A percentile compares a stretch with the other conserved stretches of the same genome.
Conservation (phyloP, 352 stramenopile genomes). For the Pythium brassicae region DNA sequence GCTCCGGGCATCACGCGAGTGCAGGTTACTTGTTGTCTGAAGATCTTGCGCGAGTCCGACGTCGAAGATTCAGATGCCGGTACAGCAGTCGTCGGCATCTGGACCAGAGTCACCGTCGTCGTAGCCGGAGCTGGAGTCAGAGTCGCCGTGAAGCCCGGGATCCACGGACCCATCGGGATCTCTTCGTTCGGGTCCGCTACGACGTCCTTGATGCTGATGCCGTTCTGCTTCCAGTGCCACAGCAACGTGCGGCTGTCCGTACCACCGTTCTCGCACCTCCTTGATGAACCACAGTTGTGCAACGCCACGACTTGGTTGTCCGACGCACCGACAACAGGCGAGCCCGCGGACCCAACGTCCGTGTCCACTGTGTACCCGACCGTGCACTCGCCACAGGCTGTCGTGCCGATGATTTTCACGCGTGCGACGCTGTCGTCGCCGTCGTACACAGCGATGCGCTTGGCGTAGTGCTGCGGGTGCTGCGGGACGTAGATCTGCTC, state of each 20-base stretch:
- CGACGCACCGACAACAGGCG: conserved; percentile 24
- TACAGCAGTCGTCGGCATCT: no score
- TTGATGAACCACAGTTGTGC: conserved; percentile 28
- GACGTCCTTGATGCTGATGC: conserved; percentile 14
- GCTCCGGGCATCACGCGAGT: no score
- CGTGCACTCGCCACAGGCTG: conserved; percentile 24
- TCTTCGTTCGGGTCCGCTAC: conserved; percentile 19
- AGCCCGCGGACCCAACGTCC: conserved; percentile 30
- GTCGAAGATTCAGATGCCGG: no score
- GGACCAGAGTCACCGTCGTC: conserved; percentile 5
- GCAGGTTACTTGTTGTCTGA: no score
- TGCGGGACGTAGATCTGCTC: conserved; percentile 26
- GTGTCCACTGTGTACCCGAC: conserved; percentile 39
- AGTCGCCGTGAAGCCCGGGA: conserved; percentile 8
- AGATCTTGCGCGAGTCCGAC: no score
- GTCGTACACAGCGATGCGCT: conserved; percentile 21
- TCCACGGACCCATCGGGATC: conserved; percentile 21
- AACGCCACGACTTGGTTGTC: conserved; percentile 42
- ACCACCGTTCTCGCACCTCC: conserved; percentile 20
- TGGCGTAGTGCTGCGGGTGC: conserved; percentile 21
- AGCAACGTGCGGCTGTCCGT: conserved; percentile 29
- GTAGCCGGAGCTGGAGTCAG: neutral
- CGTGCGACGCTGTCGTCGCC: conserved; percentile 8
- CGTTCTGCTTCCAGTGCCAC: conserved; percentile 14
- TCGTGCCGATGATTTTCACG: conserved; percentile 17